phyloP scores from a whole-genome alignment of 192 early-diverging fungal genomes.

The Allomyces arbusculus region DNA sequence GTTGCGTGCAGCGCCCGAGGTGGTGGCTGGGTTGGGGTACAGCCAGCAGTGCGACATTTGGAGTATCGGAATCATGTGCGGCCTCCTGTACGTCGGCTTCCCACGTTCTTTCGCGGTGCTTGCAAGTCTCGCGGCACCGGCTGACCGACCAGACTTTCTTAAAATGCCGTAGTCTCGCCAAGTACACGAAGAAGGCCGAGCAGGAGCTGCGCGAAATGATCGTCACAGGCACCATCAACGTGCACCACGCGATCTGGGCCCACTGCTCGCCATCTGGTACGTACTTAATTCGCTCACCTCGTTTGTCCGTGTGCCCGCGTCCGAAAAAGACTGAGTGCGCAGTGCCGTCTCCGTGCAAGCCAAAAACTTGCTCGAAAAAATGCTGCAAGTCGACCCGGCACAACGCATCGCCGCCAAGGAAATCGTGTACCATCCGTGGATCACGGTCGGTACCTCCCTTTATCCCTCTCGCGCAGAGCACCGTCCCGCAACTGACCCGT shows the following conservation, averaged over 20 bases:
- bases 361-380: slow-evolving; percentile 13
- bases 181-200: slow-evolving; percentile 17
- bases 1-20: slow-evolving; percentile 18
- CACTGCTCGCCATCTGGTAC: slow-evolving; percentile 6
- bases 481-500: no score
- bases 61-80: slow-evolving; percentile 33
- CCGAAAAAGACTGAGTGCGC: background rate
- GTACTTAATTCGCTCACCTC: background rate
- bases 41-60: slow-evolving; percentile 28
- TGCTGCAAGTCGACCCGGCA: slow-evolving; percentile 23
- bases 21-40: slow-evolving; percentile 25
- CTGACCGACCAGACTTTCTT: background rate
- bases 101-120: no score
- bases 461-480: no score
- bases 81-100: slow-evolving; percentile 16
- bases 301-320: slow-evolving; percentile 6
- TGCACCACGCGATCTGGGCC: slow-evolving; percentile 16
- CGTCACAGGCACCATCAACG: slow-evolving; percentile 15
- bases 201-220: slow-evolving; percentile 16
- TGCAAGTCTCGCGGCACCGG: background rate
- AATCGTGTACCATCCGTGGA: slow-evolving; percentile 25
- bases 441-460: slow-evolving; percentile 9
- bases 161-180: slow-evolving; percentile 9
- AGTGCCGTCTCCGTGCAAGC: slow-evolving; percentile 7
- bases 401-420: slow-evolving; percentile 26